Conservation (phyloP, 192 early-diverging fungal genomes). For the Backusella sp. region DNA sequence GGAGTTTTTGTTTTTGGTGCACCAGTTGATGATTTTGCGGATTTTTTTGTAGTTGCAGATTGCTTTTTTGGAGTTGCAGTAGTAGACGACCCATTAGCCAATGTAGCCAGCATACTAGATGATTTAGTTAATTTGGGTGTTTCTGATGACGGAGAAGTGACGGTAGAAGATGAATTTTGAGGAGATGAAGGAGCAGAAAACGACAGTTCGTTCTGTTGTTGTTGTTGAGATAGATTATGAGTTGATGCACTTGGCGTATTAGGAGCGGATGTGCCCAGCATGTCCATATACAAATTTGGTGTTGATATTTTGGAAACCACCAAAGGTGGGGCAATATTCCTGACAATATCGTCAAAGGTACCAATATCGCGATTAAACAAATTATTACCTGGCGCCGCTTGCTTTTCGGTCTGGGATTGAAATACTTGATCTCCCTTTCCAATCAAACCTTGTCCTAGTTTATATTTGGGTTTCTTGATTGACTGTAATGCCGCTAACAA, state of each 20-base stretch:
- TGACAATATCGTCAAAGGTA: slow-evolving; percentile 23
- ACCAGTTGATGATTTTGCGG: neutral
- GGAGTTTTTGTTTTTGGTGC: neutral
- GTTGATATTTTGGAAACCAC: slow-evolving; percentile 27
- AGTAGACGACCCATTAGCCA: neutral
- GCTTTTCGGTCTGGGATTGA: slow-evolving; percentile 14
- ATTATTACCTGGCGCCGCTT: slow-evolving; percentile 20
- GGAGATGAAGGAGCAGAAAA: slow-evolving; percentile 5
- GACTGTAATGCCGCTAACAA: neutral
- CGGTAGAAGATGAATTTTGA: neutral
- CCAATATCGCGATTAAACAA: slow-evolving; percentile 20
- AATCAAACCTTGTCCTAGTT: slow-evolving; percentile 12
- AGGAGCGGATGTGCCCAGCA: neutral
- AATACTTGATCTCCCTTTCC: slow-evolving; percentile 9
- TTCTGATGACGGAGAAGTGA: neutral
- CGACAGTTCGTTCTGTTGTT: neutral
- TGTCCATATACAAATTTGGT: slow-evolving; percentile 29
- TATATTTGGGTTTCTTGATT: slow-evolving; percentile 14
- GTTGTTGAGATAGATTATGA: neutral
- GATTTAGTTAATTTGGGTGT: neutral
- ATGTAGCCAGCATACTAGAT: slow-evolving; percentile 6
- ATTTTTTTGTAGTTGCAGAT: neutral
- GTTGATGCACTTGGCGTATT: neutral
- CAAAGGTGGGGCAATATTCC: slow-evolving; percentile 23
- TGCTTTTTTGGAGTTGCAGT: neutral